Evolutionary conservation across 768 basidiomycete species (phyloP), one percentile per base, ranked within the genome.

Genomic region (Tricholoma saponaceum): DNA sequence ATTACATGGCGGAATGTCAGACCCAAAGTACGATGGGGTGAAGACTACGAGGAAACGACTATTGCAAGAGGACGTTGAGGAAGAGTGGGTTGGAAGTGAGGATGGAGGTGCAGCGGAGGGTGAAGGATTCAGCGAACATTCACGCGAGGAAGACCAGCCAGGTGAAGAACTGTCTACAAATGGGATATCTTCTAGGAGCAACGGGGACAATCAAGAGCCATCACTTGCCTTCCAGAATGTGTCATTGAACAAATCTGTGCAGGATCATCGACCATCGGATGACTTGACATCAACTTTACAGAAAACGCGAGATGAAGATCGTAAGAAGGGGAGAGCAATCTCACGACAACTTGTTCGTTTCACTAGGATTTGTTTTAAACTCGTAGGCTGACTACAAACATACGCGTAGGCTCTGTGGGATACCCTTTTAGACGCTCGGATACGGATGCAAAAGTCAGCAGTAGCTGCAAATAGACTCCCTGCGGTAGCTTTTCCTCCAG

Each of bases 361-460:
- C 50, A 1, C 16, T 20, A 35, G 16, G 10, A 52, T 10, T 60
- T 51, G 13, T n/a, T 8, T 1, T 3, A 28, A 4, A 3, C 18
- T 25, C 47, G 16, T 18, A 53, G n/a, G 14, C 49, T 62, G 47
- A 49, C 61, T 59, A 51, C 51, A 28, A 56, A 41, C 9, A 50
- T 28, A 18, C 25, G 52, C 58, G 56, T 52, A 98, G 94, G 76
- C 79, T 2, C 71, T 95, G 33, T 97, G 93, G 90, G 93, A 98
- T 69, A 78, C 81, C 4, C 77, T 98, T 35, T 79, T 98, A 26
- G 92, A 97, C 67, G 84, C 90, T n/a, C 84, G 96, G 33, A 98
- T 98, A 69, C 86, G 86, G 23, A 71, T 97, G 44, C 96, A 98
- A 73, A 98, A 95, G 74, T 82, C 87, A 22, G 76, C 85, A 46